phyloP scores from a whole-genome alignment of 139 green algal species.

The Penium margaritaceum region DNA sequence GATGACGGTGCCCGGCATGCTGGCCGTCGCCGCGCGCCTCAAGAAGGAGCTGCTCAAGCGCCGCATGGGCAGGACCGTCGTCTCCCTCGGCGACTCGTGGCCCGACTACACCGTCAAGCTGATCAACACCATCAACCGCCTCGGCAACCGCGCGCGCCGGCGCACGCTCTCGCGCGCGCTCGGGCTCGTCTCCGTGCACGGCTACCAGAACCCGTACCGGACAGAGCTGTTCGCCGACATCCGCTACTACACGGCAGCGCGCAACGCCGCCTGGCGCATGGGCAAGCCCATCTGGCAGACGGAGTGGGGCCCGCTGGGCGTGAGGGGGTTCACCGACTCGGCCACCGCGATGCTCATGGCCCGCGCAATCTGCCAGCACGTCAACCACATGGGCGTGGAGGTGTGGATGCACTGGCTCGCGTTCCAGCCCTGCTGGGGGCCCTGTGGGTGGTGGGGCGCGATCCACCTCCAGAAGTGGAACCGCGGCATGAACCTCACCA shows the following conservation, averaged over 20 bases:
- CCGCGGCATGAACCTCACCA: background rate
- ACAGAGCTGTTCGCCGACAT: background rate
- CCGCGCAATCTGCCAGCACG: conserved; percentile 11
- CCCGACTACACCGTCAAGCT: background rate
- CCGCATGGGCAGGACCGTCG: background rate
- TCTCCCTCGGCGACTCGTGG: background rate
- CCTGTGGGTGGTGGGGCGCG: background rate
- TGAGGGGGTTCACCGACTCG: conserved; percentile 5
- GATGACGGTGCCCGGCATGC: background rate
- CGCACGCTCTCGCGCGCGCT: background rate
- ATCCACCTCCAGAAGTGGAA: background rate
- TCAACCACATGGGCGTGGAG: conserved; percentile 34
- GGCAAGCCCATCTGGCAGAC: conserved; percentile 45
- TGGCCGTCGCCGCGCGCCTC: background rate
- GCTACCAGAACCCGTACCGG: background rate
- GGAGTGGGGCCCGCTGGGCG: conserved; percentile 38
- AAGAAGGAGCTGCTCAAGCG: background rate
- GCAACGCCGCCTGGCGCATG: background rate
- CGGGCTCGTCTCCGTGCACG: background rate
- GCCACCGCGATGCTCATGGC: conserved; percentile 27
- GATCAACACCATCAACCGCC: background rate
- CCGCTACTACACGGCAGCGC: background rate
- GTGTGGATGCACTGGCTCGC: conserved; percentile 47
- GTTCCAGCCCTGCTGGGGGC: conserved; percentile 9
- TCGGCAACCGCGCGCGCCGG: background rate